Base-by-base conservation (phyloP, 305 asterid species). In the Euphrasia arctica region DNA sequence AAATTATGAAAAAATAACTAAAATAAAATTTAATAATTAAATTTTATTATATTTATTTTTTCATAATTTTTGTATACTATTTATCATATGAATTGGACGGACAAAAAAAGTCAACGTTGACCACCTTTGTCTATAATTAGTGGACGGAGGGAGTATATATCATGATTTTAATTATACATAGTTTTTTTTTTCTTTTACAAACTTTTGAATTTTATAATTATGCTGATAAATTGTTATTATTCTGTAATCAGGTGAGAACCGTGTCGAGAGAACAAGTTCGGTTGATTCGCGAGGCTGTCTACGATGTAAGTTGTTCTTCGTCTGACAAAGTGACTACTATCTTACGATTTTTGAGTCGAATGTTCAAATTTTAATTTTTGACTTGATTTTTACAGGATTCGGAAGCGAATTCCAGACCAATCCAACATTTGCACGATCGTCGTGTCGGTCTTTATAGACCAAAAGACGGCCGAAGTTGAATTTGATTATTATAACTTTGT, bases 221-320 rank as follows among this genome's bases (percentile, higher is more conserved):
- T 48, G 54, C 7, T 31, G 27, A 39, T 25, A 25, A 25, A 25
- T 25, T 25, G 3, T 54, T 42, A 54, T 32, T 57, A 34, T 65
- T 63, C 12, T 34, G 7, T 6, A 34, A 10, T 5, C 12, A 87
- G 95, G 85, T 85, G 63, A 76, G 89, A 63, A 82, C 86, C 1
- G 86, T 87, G 58, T 47, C 89, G 14, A 78, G 54, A 66, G 65
- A 80, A 56, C 97, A 87, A 67, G 78, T 87, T 56, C 57, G 54
- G 12, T 47, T 83, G 61, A 76, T 90, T 14, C 90, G 92, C 0
- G 78, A 80, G 1, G 95, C 96, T 0, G 87, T 87, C 13, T 87
- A 87, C 51, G 92, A 90, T 45, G 97, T 90, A 47, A 78, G 95
- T 77, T 67, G 6, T 12, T 43, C 45, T 10, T 7, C 45, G 9